Evolutionary conservation across 2,329 filamentous ascomycete genomes (phyloP), one percentile per base, ranked within the genome.

Genomic region (Fusarium sp.): DNA sequence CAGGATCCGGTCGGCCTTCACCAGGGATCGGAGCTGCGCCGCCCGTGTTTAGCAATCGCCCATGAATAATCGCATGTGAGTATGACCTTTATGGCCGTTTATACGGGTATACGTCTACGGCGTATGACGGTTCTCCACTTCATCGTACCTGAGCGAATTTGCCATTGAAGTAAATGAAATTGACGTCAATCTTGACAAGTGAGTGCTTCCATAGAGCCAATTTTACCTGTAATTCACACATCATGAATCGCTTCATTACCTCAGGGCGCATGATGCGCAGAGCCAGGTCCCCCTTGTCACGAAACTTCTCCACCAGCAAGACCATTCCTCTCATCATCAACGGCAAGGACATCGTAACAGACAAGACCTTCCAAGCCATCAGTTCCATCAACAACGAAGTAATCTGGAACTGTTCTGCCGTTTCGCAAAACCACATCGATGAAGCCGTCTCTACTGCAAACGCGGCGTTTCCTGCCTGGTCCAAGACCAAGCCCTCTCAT

Each of bases 291-390:
- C 9, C 30, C 18, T 57, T 57, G 11, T 26, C 54, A 12, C 39
- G 54, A 34, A 47, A 47, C 9, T 57, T 57, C 28, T 57, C 39
- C 8, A 57, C 54, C 38, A 47, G 39, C 39, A 47, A 24, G 14
- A 13, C 39, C n/a, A 30, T 72, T 18, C 62, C 69, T 34, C 62
- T 72, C 14, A 62, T 72, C 24, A 63, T 72, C 42, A 47, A 62
- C 13, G 69, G 69, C 15, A 56, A 70, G 38, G 52, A 72, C 9
- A 17, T 72, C n/a, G 30, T 52, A n/a, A 55, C 62, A n/a, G 34
- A 38, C 11, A 58, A 55, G 12, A 55, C 66, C 9, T 67, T 70
- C 58, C 58, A 24, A 34, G 45, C 62, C 6, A 34, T 48, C 24
- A 72, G 62, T 11, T 67, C 69, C 1, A 20, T 70, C 17, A 70